Conservation (phyloP, 805 yeast genomes). For the Starmerella riodocensis region DNA sequence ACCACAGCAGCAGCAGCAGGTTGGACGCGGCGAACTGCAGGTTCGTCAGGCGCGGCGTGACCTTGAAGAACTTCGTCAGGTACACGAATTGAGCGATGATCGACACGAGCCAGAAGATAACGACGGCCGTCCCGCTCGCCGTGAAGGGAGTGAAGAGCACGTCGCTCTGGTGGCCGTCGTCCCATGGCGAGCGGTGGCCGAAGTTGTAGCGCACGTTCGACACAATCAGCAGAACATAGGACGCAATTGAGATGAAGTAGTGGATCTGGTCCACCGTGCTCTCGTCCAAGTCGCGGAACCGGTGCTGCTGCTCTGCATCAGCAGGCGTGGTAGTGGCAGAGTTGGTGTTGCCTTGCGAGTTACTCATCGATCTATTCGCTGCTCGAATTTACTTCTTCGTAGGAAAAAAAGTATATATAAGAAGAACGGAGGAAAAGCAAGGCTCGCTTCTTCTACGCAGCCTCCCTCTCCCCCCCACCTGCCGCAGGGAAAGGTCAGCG, state of each 20-base stretch:
- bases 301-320: background rate
- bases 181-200: constrained; percentile 37
- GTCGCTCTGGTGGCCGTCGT: constrained; percentile 35
- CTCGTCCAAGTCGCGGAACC: background rate
- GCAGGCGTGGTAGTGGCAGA: background rate
- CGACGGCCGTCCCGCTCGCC: constrained; percentile 28
- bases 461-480: too few species aligned
- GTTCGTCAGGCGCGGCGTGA: constrained; percentile 30
- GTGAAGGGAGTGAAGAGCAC: constrained; percentile 62
- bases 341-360: background rate
- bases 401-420: too few species aligned
- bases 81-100: constrained; percentile 38
- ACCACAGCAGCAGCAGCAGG: constrained; percentile 49
- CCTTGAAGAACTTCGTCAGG: constrained; percentile 25
- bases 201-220: constrained; percentile 45
- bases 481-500: too few species aligned
- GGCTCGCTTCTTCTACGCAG: too few species aligned
- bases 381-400: too few species aligned
- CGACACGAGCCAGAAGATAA: constrained; percentile 47
- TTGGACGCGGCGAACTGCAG: constrained; percentile 55
- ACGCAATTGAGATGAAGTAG: constrained; percentile 37
- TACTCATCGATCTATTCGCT: background rate
- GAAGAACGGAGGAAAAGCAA: too few species aligned
- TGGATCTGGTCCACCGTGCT: constrained; percentile 4
- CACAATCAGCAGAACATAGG: constrained; percentile 44